phyloP scores from a whole-genome alignment of 2,329 filamentous ascomycete species.

The Onygenales sp. region DNA sequence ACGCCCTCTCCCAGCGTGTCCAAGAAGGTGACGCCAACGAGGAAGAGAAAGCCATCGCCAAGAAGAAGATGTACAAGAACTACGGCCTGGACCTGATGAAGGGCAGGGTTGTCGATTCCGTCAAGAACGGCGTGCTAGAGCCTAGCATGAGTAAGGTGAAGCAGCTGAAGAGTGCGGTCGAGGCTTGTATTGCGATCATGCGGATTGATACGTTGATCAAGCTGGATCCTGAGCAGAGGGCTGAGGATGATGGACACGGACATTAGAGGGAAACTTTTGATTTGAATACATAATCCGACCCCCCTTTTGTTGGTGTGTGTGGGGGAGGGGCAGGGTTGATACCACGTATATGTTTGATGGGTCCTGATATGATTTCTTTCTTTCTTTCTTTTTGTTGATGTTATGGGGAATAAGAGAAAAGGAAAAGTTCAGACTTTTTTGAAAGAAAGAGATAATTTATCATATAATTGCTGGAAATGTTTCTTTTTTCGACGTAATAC shows the following conservation, averaged over 20 bases:
- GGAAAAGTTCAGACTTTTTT: background rate
- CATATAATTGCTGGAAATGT: background rate
- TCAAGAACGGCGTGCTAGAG: conserved; percentile 93
- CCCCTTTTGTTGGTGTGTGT: background rate
- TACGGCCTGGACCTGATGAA: conserved; percentile 86
- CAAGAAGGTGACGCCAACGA: conserved; percentile 67
- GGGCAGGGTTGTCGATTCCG: conserved; percentile 83
- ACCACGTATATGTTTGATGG: background rate
- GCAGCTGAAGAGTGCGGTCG: conserved; percentile 95
- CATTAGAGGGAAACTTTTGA: conserved; percentile 42
- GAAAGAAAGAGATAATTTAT: background rate
- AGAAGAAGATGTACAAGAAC: conserved; percentile 97
- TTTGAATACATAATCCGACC: conserved; percentile 13
- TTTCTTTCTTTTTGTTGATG: background rate
- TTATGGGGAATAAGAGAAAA: background rate
- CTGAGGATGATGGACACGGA: conserved; percentile 72
- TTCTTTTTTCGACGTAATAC: too few species aligned
- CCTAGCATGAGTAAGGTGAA: conserved; percentile 97
- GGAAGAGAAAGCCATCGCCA: conserved; percentile 80
- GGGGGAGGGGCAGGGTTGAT: background rate
- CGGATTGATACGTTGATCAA: conserved; percentile 98
- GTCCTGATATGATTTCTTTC: background rate
- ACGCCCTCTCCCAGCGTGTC: conserved; percentile 87
- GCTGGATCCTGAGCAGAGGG: conserved; percentile 78
- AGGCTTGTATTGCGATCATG: conserved; percentile 99